Evolutionary conservation across 345 rosid genomes (phyloP), one percentile per base, ranked within the genome.

Genomic region (Rubroshorea leprosula): DNA sequence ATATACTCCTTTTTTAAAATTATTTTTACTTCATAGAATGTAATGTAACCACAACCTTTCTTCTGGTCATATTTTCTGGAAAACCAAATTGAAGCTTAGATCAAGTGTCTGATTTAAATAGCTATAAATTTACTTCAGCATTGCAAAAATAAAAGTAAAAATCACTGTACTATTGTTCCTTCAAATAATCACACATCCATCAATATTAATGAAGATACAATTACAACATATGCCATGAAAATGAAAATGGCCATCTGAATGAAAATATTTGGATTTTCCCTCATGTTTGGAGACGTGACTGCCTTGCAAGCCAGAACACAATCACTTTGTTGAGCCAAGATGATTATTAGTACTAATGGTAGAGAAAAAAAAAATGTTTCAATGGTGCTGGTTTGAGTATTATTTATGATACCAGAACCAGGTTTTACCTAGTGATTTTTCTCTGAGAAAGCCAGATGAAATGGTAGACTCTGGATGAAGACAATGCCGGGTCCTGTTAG

Each of bases 401-500:
- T 43, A 17, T 44, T 38, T 22, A 16, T 31, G 12, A 41, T 6
- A 11, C 9, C 31, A 17, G 20, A 47, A 49, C 23, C 57, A 49
- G 50, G 51, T 46, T 44, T 50, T 64, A 93, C 99, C 97, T 83
- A 24, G 97, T 97, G 21, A 93, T 89, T n/a, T n/a, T n/a, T 17
- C 92, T 84, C 73, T 85, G 97, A 29, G 99, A 93, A 67, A 89
- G 72, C 23, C 89, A n/a, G 75, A 65, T 83, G 95, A 50, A 93
- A 93, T 10, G 99, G 99, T 61, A 93, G 71, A 66, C 97, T 93
- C 67, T 93, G 99, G 67, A 90, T 87, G 80, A 93, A 93, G 60
- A 93, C 99, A 4, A 93, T 90, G 65, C 99, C 97, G 12, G 99
- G 99, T 61, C 99, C 99, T 8, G 95, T 90, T 55, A 89, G 76